Evolutionary conservation across 2,329 filamentous ascomycete genomes (phyloP).

Genomic region (Fusarium austroafricanum): DNA sequence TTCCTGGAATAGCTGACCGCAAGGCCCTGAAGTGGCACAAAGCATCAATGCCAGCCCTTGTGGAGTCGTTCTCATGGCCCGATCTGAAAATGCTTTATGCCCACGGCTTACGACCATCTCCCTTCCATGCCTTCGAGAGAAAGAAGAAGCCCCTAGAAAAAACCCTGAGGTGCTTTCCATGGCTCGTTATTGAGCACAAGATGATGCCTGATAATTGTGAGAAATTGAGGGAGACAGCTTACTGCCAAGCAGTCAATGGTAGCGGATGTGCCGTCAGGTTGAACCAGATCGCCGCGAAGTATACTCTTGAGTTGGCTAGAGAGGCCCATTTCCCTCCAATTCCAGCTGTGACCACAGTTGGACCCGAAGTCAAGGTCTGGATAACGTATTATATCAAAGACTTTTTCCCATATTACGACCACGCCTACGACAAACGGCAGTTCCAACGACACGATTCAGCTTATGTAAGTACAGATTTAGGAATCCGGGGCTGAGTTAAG

Average conservation of each 20-base stretch:
- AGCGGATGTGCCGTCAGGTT: conserved; percentile 32
- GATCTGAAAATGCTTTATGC: accelerated
- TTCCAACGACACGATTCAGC: background rate
- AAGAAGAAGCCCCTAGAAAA: accelerated
- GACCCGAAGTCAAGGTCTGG: conserved; percentile 33
- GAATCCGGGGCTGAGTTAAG: accelerated
- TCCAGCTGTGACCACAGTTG: conserved; percentile 25
- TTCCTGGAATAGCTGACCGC: accelerated
- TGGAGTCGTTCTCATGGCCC: background rate
- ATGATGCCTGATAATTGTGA: background rate
- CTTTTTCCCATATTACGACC: background rate
- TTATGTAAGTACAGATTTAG: background rate
- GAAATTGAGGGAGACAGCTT: background rate
- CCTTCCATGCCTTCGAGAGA: background rate
- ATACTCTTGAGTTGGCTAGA: background rate
- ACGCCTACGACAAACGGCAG: background rate
- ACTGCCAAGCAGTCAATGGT: conserved; percentile 30
- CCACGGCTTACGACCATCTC: background rate
- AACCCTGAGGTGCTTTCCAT: background rate
- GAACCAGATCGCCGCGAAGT: conserved; percentile 3
- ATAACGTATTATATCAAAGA: conserved; percentile 17
- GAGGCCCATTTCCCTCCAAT: conserved; percentile 26
- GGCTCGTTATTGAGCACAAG: background rate
- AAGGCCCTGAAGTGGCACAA: background rate
- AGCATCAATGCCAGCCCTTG: background rate